These are phyloP conservation scores for Pseudoturritis turrita DNA, from an alignment of 345 rosid genomes.

Conservation along the genomic window DNA sequence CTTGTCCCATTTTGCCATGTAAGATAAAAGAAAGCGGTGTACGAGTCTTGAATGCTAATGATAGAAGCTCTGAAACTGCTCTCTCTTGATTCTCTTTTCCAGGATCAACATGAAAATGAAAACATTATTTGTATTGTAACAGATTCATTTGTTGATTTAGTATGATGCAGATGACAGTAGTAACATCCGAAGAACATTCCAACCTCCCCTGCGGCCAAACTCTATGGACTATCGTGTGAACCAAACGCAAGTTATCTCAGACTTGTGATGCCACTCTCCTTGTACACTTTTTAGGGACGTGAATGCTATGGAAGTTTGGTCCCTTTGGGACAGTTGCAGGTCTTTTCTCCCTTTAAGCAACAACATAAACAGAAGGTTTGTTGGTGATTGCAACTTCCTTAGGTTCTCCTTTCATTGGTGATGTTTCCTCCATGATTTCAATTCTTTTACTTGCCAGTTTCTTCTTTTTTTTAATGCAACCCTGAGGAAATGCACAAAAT, in stretches of 20 bases:
- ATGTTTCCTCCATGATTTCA: constrained; percentile 31
- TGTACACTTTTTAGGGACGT: constrained; percentile 70
- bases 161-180: too few species aligned
- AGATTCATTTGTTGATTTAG: too few species aligned
- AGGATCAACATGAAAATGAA: too few species aligned
- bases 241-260: neutral
- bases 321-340: constrained; percentile 47
- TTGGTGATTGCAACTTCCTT: constrained; percentile 33
- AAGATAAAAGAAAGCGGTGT: too few species aligned
- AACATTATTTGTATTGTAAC: too few species aligned
- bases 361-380: constrained; percentile 34
- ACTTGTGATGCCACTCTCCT: constrained; percentile 31
- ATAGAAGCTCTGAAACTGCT: too few species aligned
- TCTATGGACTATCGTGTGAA: constrained; percentile 5
- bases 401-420: constrained; percentile 16
- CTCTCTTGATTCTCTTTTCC: too few species aligned
- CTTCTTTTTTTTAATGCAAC: constrained; percentile 31
- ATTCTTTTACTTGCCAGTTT: neutral
- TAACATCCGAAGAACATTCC: too few species aligned
- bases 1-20: too few species aligned
- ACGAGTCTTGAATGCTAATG: too few species aligned
- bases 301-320: constrained; percentile 57
- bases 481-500: constrained; percentile 35
- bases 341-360: constrained; percentile 42
- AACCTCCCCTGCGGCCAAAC: too few species aligned